Base-by-base conservation (phyloP, 2,329 filamentous ascomycete species). In the Cladorrhinum sp. region DNA sequence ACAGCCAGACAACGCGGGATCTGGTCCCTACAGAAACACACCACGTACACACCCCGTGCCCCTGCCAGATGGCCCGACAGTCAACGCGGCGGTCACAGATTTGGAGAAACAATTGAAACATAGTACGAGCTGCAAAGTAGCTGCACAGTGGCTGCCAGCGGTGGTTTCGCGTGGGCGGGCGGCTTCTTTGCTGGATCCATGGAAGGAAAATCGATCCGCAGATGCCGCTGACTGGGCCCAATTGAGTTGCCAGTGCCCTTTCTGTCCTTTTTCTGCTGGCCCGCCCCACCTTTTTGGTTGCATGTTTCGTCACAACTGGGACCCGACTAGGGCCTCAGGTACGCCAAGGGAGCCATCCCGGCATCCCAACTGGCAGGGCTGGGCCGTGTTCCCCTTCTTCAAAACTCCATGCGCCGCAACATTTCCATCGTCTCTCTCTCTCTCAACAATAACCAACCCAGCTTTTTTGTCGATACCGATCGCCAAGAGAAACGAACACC, bases 291-390 rank as follows among this genome's bases (percentile, higher is more conserved):
- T 56, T 63, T 59, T 18, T 52, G 57, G 51, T 60, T 54, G 58
- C 57, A 39, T 62, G 60, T 64, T 64, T 64, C 58, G 62, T 64
- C 62, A 64, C 54, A 62, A 57, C 39, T 46, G 33, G 42, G 21
- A 57, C 16, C 33, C 21, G 42, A 12, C 42, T 24, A 16, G 26
- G 26, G 1, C 39, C 54, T 24, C 21, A 30, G 24, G 39, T 30
- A 46, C 42, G 42, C 42, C 42, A 46, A 46, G 42, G 42, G n/a
- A 20, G 42, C 16, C 42, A 46, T 20, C 42, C 42, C 42, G 18
- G 42, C 42, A 46, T 18, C 18, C 42, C 42, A 57, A 18, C 55
- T 54, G 36, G 51, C 59, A 61, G 52, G 58, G 58, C 58, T 60
- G 58, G 36, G 36, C 48, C 20, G 24, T 18, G 36, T 55, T 20